Evolutionary conservation across 345 rosid species (phyloP).

Genomic region (Firmiana major): DNA sequence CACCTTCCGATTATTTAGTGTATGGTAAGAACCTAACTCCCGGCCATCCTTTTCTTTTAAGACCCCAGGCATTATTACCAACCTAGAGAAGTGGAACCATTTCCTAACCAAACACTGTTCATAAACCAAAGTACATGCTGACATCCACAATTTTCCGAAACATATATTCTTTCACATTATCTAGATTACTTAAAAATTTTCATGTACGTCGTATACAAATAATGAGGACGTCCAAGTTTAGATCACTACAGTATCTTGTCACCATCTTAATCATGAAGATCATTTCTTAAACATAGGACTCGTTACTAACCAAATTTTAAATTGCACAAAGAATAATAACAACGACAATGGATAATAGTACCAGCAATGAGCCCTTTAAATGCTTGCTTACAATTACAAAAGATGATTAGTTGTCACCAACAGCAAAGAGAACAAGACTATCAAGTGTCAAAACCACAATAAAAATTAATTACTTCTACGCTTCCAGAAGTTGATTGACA

Average conservation of each 20-base stretch:
- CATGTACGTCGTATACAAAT: no score
- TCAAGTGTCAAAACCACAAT: neutral
- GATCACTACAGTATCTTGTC: no score
- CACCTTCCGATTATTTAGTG: no score
- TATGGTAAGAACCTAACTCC: neutral
- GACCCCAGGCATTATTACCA: neutral
- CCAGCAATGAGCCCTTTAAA: neutral
- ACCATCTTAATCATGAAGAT: no score
- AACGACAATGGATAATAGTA: no score
- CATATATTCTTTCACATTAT: no score
- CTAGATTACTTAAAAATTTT: no score
- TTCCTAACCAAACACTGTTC: neutral
- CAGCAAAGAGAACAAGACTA: neutral
- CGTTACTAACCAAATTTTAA: no score
- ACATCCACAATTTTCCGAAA: neutral
- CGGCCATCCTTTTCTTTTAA: neutral
- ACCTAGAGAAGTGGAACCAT: neutral
- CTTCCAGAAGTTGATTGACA: neutral
- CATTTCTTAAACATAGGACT: no score
- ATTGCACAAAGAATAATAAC: no score
- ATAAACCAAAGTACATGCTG: neutral
- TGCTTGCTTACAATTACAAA: neutral
- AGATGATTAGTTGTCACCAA: neutral
- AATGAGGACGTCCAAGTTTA: no score
- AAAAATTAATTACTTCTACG: neutral